Evolutionary conservation across 2,329 filamentous ascomycete genomes (phyloP), one percentile per base, ranked within the genome.

Genomic region (Seiridium cupressi): DNA sequence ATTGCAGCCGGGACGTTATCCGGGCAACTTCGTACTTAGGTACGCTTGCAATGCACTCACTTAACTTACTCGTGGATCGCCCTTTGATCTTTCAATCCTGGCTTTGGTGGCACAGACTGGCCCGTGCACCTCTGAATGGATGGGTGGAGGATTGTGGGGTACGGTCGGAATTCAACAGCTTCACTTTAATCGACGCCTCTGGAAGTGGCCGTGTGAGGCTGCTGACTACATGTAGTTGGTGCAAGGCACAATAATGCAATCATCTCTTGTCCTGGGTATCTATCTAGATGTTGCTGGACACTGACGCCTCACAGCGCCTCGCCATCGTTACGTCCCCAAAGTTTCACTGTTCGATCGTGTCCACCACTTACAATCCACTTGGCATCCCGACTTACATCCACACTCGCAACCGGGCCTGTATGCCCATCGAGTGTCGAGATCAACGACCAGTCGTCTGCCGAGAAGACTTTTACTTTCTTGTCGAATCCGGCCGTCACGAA

Each of bases 341-440:
- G 81, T 80, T 99, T 99, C 55, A 98, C 91, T 2, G 94, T 98
- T 58, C 93, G 85, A 75, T 99, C 95, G 72, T 97, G 92, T 3
- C 95, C 93, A 66, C 92, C 93, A 73, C 93, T 97, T 32, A 94
- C 91, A 74, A 99, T 96, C 92, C 93, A 99, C 71, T 83, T 89
- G 7, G 89, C 91, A 74, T 98, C 92, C 64, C 83, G 82, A 70
- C 90, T 96, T 57, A 97, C 87, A 77, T 99, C 95, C 10, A 92
- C 90, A 66, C 92, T 96, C 57, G 96, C 86, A 9, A 99, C 93
- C 46, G 96, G 95, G 2, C 92, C 93, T 1, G 93, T 92, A 75
- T 99, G 95, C 0, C 93, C 95, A 67, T 89, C 92, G 61, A 99
- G 79, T 13, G 89, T 92, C 76, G 96, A 96, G 62, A 93, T 87